Conservation (phyloP, 2,329 filamentous ascomycete species). For the Cercospora sp. region DNA sequence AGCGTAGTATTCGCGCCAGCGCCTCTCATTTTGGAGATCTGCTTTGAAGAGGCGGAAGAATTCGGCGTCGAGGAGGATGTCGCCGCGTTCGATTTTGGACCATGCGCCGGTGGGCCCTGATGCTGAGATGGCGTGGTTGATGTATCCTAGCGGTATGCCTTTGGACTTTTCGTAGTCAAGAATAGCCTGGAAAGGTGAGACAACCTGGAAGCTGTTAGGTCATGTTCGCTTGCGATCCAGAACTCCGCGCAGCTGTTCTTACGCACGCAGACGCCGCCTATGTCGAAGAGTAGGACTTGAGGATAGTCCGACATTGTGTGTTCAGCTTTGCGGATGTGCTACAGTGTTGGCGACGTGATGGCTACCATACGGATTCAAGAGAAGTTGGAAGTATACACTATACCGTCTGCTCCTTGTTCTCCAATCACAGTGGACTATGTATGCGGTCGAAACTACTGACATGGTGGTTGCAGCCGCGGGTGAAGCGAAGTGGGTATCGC, state of each 20-base stretch:
- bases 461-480: background rate
- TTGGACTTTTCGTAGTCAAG: constrained; percentile 80
- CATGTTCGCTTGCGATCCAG: background rate
- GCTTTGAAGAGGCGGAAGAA: constrained; percentile 76
- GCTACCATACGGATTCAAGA: background rate
- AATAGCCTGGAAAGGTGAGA: constrained; percentile 90
- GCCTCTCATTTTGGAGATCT: constrained; percentile 66
- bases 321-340: background rate
- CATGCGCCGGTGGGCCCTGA: constrained; percentile 78
- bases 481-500: background rate
- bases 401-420: background rate
- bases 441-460: background rate
- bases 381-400: background rate
- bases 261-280: constrained; percentile 94
- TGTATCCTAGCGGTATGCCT: constrained; percentile 80
- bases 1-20: constrained; percentile 66
- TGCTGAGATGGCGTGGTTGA: constrained; percentile 85
- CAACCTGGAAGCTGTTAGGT: constrained; percentile 58
- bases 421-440: background rate
- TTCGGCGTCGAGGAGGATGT: constrained; percentile 68
- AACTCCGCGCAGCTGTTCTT: constrained; percentile 1
- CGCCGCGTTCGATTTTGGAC: constrained; percentile 84
- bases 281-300: constrained; percentile 85
- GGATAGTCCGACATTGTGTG: constrained; percentile 45
- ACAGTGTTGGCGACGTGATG: background rate